Percentiles rank a stretch among this genome's conserved stretches.
phyloP scores from a whole-genome alignment of 176 grass and related monocot species.

The Aegilops tauschii region DNA sequence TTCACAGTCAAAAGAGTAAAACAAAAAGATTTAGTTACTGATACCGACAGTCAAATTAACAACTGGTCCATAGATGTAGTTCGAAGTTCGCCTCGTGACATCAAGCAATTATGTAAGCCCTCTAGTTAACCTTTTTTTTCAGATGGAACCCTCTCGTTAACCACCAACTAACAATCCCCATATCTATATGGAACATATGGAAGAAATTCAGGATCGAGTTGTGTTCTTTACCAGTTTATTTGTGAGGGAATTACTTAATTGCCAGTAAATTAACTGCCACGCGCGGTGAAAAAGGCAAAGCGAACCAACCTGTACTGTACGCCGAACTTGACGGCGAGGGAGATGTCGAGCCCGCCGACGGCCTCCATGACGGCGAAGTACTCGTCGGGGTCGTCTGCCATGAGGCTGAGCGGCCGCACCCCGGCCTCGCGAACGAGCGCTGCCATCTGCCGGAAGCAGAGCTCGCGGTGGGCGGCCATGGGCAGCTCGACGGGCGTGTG shows the following conservation, averaged over 20 bases:
- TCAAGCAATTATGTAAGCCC: neutral
- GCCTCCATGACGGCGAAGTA: conserved; percentile 96
- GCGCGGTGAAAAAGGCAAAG: neutral
- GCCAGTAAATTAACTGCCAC: neutral
- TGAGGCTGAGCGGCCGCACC: conserved; percentile 70
- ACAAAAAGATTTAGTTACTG: neutral
- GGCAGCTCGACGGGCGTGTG: conserved; percentile 83
- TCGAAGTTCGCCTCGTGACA: neutral
- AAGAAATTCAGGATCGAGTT: neutral
- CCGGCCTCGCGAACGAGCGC: conserved; percentile 84
- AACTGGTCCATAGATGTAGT: conserved; percentile 9
- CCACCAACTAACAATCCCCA: neutral
- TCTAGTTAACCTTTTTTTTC: neutral
- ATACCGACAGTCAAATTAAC: neutral
- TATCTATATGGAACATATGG: neutral
- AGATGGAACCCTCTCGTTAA: neutral
- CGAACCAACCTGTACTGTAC: conserved; percentile 82
- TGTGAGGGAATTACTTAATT: neutral
- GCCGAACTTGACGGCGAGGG: conserved; percentile 82
- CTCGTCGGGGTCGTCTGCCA: conserved; percentile 41
- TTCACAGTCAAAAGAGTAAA: neutral
- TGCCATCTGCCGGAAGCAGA: conserved; percentile 76
- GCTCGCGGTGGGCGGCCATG: conserved; percentile 70
- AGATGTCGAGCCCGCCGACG: conserved; percentile 76
- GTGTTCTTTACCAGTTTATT: neutral